Evolutionary conservation across 164 flowering plant species (phyloP).

Genomic region (Echeveria elegans): DNA sequence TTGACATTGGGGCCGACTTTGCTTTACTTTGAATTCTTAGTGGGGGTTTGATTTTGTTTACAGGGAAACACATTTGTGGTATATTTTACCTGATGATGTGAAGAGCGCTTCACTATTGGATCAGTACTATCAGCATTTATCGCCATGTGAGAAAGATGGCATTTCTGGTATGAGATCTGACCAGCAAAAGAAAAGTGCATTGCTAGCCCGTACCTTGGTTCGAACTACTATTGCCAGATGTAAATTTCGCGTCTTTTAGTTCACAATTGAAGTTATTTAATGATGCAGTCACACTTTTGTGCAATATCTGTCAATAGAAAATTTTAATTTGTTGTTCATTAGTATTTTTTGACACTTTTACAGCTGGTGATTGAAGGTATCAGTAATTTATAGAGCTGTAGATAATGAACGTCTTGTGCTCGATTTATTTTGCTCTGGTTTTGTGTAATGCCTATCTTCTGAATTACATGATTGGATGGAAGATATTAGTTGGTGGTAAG

Average conservation of each 20-base stretch:
- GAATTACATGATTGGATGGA: too few species aligned
- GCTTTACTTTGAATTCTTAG: background rate
- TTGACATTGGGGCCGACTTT: background rate
- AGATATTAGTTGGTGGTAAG: too few species aligned
- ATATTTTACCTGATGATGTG: slow-evolving; percentile 63
- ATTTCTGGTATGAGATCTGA: slow-evolving; percentile 40
- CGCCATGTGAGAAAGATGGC: slow-evolving; percentile 57
- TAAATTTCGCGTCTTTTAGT: slow-evolving; percentile 13
- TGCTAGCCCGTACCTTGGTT: slow-evolving; percentile 75
- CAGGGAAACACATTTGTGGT: slow-evolving; percentile 94
- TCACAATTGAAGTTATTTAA: background rate
- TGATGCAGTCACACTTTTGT: background rate
- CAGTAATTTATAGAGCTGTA: too few species aligned
- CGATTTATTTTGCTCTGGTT: too few species aligned
- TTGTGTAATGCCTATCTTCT: too few species aligned
- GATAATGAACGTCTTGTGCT: too few species aligned
- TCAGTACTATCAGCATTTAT: slow-evolving; percentile 48
- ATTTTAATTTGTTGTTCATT: background rate
- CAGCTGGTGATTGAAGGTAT: background rate
- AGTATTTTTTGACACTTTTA: background rate
- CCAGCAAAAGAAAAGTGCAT: slow-evolving; percentile 49
- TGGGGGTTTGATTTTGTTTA: background rate
- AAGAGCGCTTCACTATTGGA: slow-evolving; percentile 38
- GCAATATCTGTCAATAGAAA: background rate
- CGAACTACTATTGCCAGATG: slow-evolving; percentile 93